These are phyloP conservation scores for Borovskyia barvae DNA, from an alignment of 208 protist species.

Conservation along the genomic window DNA sequence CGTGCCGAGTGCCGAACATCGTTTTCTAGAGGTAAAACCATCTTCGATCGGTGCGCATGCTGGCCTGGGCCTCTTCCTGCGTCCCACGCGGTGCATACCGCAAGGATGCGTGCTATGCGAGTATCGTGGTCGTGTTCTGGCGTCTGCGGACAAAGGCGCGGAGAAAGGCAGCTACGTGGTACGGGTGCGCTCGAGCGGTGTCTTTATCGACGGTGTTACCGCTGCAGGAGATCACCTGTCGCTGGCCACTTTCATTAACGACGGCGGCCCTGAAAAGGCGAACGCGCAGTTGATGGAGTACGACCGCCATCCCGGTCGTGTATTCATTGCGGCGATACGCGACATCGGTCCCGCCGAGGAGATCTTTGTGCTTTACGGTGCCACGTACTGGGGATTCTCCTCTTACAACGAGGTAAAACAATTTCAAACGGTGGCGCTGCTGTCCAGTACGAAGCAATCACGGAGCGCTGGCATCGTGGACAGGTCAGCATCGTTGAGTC, in stretches of 20 bases:
- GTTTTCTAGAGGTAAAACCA: conserved; percentile 73
- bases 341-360: conserved; percentile 78
- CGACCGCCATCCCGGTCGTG: conserved; percentile 59
- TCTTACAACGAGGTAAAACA: conserved; percentile 65
- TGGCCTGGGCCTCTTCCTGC: conserved; percentile 82
- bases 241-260: conserved; percentile 88
- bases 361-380: conserved; percentile 81
- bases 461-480: conserved; percentile 1
- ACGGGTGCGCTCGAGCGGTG: conserved; percentile 47
- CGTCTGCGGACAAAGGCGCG: conserved; percentile 15
- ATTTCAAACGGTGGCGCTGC: background rate
- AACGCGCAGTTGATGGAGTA: conserved; percentile 88
- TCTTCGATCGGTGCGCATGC: conserved; percentile 57
- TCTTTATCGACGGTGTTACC: conserved; percentile 75
- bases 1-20: conserved; percentile 59
- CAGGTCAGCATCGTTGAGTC: conserved; percentile 6
- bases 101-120: conserved; percentile 81
- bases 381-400: conserved; percentile 82
- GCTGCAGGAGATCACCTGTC: conserved; percentile 65
- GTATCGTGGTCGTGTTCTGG: conserved; percentile 61
- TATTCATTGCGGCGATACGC: conserved; percentile 77
- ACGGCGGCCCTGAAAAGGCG: conserved; percentile 58
- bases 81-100: conserved; percentile 49
- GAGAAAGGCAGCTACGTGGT: conserved; percentile 70
- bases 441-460: background rate